Conservation (phyloP, 73 alveolate genomes). For the Paramecium tetraurelia region DNA sequence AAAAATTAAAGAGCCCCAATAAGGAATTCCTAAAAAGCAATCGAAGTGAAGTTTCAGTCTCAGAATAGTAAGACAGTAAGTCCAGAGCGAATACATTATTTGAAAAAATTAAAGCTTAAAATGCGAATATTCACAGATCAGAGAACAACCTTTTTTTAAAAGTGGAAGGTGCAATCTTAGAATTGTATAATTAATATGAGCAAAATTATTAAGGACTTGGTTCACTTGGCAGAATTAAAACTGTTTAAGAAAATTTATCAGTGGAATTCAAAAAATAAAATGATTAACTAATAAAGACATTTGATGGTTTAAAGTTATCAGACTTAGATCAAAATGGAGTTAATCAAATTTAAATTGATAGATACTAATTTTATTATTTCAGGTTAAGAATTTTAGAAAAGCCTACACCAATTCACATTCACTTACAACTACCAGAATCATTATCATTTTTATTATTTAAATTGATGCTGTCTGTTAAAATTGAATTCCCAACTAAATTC, state of each 20-base stretch:
- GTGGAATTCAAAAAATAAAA: neutral
- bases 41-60: neutral
- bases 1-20: neutral
- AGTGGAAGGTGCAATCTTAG: neutral
- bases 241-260: neutral
- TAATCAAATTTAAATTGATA: neutral
- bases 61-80: constrained; percentile 7
- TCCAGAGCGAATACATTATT: neutral
- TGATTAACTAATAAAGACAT: neutral
- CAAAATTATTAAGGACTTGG: constrained; percentile 7
- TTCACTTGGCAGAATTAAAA: neutral
- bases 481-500: constrained; percentile 29
- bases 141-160: neutral
- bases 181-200: constrained; percentile 27
- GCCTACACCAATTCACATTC: neutral
- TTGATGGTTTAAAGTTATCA: constrained; percentile 6
- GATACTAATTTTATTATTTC: constrained; percentile 33
- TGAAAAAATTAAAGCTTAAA: neutral
- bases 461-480: neutral
- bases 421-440: neutral
- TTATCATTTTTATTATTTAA: neutral
- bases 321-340: neutral
- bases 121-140: neutral
- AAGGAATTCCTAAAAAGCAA: neutral
- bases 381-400: neutral